Evolutionary conservation across 1,139 yeast genomes (phyloP).

Genomic region (Kurtzmaniella natalensis): DNA sequence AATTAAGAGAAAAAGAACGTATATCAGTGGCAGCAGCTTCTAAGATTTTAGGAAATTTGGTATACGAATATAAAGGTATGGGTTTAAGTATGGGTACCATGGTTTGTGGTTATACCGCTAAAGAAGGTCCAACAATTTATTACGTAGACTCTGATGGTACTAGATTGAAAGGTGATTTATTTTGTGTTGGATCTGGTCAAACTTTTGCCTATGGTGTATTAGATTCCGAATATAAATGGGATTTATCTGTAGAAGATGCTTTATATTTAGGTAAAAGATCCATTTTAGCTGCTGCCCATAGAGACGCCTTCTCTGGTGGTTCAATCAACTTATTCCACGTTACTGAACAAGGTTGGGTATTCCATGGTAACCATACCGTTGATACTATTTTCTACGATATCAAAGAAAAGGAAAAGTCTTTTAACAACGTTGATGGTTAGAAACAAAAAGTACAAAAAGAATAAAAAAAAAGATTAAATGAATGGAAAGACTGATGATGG

Average conservation of each 20-base stretch:
- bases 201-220: constrained; percentile 99
- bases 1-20: constrained; percentile 88
- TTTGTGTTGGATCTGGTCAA: constrained; percentile 99
- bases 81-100: constrained; percentile 99
- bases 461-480: neutral
- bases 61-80: constrained; percentile 93
- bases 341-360: constrained; percentile 90
- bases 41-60: constrained; percentile 84
- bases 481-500: neutral
- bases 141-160: constrained; percentile 98
- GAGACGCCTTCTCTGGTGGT: constrained; percentile 99
- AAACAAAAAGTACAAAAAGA: constrained; percentile 1
- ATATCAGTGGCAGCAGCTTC: constrained; percentile 97
- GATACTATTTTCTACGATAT: constrained; percentile 91
- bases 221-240: constrained; percentile 90
- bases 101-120: constrained; percentile 95
- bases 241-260: constrained; percentile 86
- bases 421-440: constrained; percentile 77
- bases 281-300: constrained; percentile 94
- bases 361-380: constrained; percentile 92
- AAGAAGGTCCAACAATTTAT: constrained; percentile 92
- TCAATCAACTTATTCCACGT: constrained; percentile 90
- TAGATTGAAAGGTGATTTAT: constrained; percentile 87
- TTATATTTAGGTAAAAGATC: constrained; percentile 91
- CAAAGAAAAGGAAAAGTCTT: constrained; percentile 83